Base-by-base conservation (phyloP, 2,329 filamentous ascomycete genomes). In the Aspergillus cejpii region DNA sequence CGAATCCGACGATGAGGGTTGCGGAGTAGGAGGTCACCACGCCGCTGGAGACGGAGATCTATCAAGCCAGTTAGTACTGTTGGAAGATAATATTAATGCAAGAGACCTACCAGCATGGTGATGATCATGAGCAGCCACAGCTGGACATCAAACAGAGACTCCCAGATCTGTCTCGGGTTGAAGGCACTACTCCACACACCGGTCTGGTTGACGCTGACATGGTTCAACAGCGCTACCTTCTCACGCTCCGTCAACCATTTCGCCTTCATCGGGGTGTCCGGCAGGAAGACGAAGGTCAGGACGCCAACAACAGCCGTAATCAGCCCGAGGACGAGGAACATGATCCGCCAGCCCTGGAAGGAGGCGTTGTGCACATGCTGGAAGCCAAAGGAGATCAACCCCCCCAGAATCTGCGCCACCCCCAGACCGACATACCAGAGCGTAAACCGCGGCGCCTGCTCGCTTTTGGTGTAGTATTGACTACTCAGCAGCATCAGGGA, bases 351-450 rank as follows among this genome's bases (percentile, higher is more conserved):
- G 17, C 66, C 63, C 2, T 57, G 47, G 14, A 74, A 60, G 0
- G 38, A 29, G 11, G 53, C 44, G 11, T 49, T 41, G 2, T 62
- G 51, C 12, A 76, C 67, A 54, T 69, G 59, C 58, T 79, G 76
- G 57, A 77, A 79, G 43, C 65, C 77, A 50, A 72, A 80, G 11
- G 68, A 72, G 10, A 74, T 43, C 3, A 48, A 12, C 4, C 48
- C 48, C 7, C 48, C 45, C 2, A 51, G 38, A n/a, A 51, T 51
- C 62, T 82, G 79, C 5, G 77, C 78, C 2, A 79, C 62, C 1
- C 80, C 79, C 10, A 82, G 67, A 6, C 79, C 78, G 26, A 73
- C 69, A 56, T 80, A 82, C 79, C 79, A 82, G 55, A 81, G 71
- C 14, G 73, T 76, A 58, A 80, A 79, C 6, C 79, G 72, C 6